Evolutionary conservation across 768 basidiomycete genomes (phyloP).

Genomic region (Pleurotus tuber-regium): DNA sequence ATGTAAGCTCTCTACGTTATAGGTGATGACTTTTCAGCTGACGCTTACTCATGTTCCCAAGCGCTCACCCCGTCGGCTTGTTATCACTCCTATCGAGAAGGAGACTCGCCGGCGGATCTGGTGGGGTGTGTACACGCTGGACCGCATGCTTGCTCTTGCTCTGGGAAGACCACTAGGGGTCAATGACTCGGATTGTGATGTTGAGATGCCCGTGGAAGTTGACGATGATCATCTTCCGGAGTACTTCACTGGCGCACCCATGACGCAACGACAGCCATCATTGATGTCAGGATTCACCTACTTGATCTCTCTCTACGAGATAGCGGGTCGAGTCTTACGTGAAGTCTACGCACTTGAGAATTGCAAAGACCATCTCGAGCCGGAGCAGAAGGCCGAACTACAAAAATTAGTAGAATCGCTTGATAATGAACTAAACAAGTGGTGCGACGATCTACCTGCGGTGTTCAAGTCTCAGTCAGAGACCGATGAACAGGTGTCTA

Average conservation of each 20-base stretch:
- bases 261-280: conserved; percentile 54
- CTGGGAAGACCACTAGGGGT: conserved; percentile 86
- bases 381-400: conserved; percentile 72
- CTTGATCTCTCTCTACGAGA: conserved; percentile 76
- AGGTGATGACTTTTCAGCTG: conserved; percentile 11
- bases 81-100: conserved; percentile 73
- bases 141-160: conserved; percentile 89
- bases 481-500: conserved; percentile 78
- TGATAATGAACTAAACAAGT: conserved; percentile 73
- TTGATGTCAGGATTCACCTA: conserved; percentile 83
- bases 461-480: conserved; percentile 73
- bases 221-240: conserved; percentile 78
- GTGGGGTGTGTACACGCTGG: conserved; percentile 92
- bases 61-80: conserved; percentile 80
- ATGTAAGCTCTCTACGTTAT: conserved; percentile 52
- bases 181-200: conserved; percentile 89
- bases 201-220: conserved; percentile 77
- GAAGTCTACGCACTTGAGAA: conserved; percentile 82
- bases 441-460: conserved; percentile 77
- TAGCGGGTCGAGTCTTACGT: conserved; percentile 77
- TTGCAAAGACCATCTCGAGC: conserved; percentile 70
- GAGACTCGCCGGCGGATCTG: conserved; percentile 89
- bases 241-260: conserved; percentile 64
- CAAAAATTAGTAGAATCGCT: conserved; percentile 76
- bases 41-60: conserved; percentile 28